Conservation (phyloP, 257 asterid genomes). For the Nemophila menziesii region DNA sequence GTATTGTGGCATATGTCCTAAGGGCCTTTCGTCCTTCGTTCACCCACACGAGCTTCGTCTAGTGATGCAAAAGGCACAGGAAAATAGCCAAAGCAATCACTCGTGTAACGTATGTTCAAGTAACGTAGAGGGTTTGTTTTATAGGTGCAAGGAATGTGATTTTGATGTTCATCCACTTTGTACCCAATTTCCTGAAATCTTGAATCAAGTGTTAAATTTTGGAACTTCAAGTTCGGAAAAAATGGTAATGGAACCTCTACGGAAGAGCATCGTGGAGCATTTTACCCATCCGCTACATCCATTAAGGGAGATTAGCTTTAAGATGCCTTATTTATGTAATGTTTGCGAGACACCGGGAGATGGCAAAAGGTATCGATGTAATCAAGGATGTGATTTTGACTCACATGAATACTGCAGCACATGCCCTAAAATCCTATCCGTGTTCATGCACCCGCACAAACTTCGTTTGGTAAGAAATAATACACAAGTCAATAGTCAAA, state of each 20-base stretch:
- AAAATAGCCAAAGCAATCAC: neutral
- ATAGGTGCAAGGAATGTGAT: conserved; percentile 2
- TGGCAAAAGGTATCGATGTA: conserved; percentile 33
- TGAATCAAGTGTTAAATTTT: neutral
- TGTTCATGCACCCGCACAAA: conserved; percentile 28
- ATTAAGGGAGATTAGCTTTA: conserved; percentile 1
- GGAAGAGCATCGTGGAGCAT: conserved; percentile 15
- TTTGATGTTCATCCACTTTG: conserved; percentile 7
- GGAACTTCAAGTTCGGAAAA: neutral
- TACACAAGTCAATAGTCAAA: neutral
- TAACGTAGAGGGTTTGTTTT: neutral
- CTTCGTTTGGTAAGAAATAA: neutral
- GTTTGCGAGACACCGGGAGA: conserved; percentile 31
- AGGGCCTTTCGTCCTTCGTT: conserved; percentile 19
- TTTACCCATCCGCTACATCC: conserved; percentile 31
- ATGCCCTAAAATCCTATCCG: conserved; percentile 25
- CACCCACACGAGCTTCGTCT: conserved; percentile 18
- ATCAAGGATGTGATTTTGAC: conserved; percentile 31
- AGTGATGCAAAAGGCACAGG: too few relatives aligned
- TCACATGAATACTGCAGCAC: conserved; percentile 36
- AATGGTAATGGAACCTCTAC: conserved; percentile 25
- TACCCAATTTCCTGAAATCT: neutral
- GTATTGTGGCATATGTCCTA: conserved; percentile 37
- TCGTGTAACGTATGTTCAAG: neutral
- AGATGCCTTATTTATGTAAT: conserved; percentile 19